Conservation (phyloP, 106 monocot genomes). For the Apostasia shenzhenica region DNA sequence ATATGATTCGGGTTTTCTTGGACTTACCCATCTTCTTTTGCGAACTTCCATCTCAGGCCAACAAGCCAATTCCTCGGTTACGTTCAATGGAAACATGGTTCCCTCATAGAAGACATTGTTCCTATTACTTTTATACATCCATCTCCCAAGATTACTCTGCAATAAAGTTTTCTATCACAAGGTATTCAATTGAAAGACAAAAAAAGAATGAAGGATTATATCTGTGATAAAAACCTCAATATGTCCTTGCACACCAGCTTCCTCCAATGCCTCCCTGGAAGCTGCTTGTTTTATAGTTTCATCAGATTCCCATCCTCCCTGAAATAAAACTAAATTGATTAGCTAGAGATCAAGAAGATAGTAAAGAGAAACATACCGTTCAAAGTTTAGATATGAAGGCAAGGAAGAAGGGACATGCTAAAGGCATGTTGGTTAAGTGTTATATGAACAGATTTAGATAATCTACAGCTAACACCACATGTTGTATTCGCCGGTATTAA, state of each 20-base stretch:
- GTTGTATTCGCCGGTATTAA: not conserved
- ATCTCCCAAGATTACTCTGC: slow-evolving; percentile 43
- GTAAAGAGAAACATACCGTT: not conserved
- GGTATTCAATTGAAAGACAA: not conserved
- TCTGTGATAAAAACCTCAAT: slow-evolving; percentile 21
- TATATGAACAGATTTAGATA: too few species aligned
- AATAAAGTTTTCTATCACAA: not conserved
- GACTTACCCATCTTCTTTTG: slow-evolving; percentile 48
- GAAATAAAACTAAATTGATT: not conserved
- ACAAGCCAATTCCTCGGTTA: slow-evolving; percentile 29
- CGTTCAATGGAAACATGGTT: slow-evolving; percentile 57
- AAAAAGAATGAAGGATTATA: not conserved
- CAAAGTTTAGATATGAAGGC: not conserved
- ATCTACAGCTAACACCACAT: too few species aligned
- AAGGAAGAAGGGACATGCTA: not conserved
- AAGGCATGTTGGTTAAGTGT: not conserved
- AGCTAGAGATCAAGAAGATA: not conserved
- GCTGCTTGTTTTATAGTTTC: slow-evolving; percentile 40
- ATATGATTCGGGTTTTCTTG: not conserved
- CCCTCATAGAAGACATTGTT: slow-evolving; percentile 35
- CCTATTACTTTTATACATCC: slow-evolving; percentile 52
- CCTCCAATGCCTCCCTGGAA: slow-evolving; percentile 45
- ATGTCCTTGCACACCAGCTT: slow-evolving; percentile 46
- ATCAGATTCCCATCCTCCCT: slow-evolving; percentile 59
- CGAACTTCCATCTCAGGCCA: slow-evolving; percentile 58